Percentiles rank a stretch among this genome's conserved stretches.
Conservation (phyloP, 495 filamentous ascomycete species). For the Penicillium lividum region DNA sequence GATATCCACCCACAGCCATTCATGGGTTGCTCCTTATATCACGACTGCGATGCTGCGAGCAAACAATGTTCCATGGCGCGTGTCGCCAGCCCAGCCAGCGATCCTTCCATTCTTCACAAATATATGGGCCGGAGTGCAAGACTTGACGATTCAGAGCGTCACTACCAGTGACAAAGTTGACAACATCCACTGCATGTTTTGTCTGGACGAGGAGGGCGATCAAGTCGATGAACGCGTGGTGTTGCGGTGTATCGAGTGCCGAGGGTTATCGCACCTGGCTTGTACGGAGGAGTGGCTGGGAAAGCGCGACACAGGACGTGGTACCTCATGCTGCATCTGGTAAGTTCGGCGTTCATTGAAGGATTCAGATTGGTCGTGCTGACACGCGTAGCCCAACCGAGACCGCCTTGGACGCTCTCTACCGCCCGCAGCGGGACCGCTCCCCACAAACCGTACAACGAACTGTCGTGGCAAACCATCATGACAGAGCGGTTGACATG, state of each 20-base stretch:
- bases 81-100: not conserved
- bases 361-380: not conserved
- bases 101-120: constrained; percentile 1
- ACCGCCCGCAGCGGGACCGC: not conserved
- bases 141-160: not conserved
- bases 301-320: not conserved
- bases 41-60: not conserved
- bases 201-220: not conserved
- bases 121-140: not conserved
- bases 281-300: constrained; percentile 1
- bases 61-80: not conserved
- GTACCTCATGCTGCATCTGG: not conserved
- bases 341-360: not conserved
- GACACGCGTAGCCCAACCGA: not conserved
- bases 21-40: not conserved
- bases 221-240: not conserved
- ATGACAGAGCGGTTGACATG: not conserved
- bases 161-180: not conserved
- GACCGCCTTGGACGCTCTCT: not conserved
- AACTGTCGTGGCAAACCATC: not conserved
- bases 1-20: not conserved
- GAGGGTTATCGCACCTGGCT: not conserved
- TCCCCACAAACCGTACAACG: not conserved
- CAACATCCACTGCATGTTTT: not conserved
- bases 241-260: not conserved